These are phyloP conservation scores for Pinus taeda DNA, from an alignment of 75 land plant genomes.

Conservation along the genomic window DNA sequence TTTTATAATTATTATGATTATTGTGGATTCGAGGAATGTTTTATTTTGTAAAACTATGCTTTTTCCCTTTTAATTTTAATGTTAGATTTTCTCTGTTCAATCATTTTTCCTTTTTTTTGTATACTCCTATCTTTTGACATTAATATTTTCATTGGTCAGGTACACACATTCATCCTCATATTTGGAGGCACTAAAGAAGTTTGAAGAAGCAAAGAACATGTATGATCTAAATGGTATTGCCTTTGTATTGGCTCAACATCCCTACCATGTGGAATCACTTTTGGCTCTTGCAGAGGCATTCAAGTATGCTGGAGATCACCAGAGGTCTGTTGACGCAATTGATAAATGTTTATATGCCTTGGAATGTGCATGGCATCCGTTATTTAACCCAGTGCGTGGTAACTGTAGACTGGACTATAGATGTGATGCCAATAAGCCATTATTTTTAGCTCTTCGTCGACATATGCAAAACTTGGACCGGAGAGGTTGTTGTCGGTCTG, in stretches of 20 bases:
- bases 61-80: no score
- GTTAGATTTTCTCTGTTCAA: no score
- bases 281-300: slow-evolving; percentile 83
- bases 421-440: slow-evolving; percentile 73
- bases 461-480: slow-evolving; percentile 95
- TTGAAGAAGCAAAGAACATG: slow-evolving; percentile 73
- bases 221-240: slow-evolving; percentile 84
- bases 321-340: slow-evolving; percentile 64
- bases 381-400: slow-evolving; percentile 71
- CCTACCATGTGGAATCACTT: slow-evolving; percentile 88
- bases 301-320: slow-evolving; percentile 84
- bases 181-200: slow-evolving; percentile 67
- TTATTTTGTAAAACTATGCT: no score
- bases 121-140: not conserved
- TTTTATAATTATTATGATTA: no score
- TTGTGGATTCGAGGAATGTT: no score
- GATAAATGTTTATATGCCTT: slow-evolving; percentile 83
- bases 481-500: slow-evolving; percentile 94
- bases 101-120: no score
- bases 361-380: slow-evolving; percentile 97
- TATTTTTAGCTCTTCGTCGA: slow-evolving; percentile 65
- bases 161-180: slow-evolving; percentile 75
- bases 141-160: slow-evolving; percentile 32
- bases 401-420: slow-evolving; percentile 60
- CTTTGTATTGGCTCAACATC: slow-evolving; percentile 55